A percentile compares a stretch with the other conserved stretches of the same genome.
Conservation (phyloP, 106 monocot species). For the Dioscorea zingiberensis region DNA sequence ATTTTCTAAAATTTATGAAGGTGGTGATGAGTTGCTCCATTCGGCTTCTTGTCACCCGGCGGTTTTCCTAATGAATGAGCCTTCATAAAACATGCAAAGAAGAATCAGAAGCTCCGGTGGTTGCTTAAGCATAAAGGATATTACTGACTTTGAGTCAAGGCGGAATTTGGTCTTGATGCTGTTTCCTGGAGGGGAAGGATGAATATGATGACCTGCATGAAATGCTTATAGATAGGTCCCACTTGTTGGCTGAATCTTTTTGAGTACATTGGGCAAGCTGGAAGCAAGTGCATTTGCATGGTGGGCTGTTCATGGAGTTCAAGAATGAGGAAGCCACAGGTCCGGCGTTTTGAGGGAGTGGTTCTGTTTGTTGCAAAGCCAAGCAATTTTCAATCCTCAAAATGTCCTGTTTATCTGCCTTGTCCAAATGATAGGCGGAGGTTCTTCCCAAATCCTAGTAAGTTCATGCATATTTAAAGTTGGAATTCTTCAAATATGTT, state of each 20-base stretch:
- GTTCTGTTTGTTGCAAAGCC: conserved; percentile 72
- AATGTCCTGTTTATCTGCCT: conserved; percentile 62
- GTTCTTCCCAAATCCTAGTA: conserved; percentile 82
- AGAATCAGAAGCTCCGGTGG: conserved; percentile 45
- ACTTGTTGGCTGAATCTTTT: conserved; percentile 71
- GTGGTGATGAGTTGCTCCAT: conserved; percentile 30
- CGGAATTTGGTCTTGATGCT: conserved; percentile 65
- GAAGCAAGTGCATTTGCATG: conserved; percentile 43
- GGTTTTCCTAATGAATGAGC: conserved; percentile 47
- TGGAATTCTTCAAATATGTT: too few species aligned
- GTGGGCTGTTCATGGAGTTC: conserved; percentile 78
- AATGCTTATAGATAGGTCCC: conserved; percentile 84
- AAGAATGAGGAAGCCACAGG: conserved; percentile 95
- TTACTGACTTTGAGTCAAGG: conserved; percentile 61
- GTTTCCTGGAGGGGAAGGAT: conserved; percentile 64
- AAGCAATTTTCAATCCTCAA: conserved; percentile 53
- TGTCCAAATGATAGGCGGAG: conserved; percentile 59
- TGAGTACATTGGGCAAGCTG: conserved; percentile 56
- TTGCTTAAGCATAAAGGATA: conserved; percentile 55
- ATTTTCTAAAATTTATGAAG: conserved; percentile 49
- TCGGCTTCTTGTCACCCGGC: conserved; percentile 27
- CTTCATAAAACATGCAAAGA: conserved; percentile 41
- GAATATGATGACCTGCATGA: conserved; percentile 64
- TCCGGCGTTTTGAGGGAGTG: conserved; percentile 91
- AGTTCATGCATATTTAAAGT: not conserved